A percentile compares a stretch with the other conserved stretches of the same genome.
phyloP scores from a whole-genome alignment of 352 stramenopile species.

The Phytophthora vignae region DNA sequence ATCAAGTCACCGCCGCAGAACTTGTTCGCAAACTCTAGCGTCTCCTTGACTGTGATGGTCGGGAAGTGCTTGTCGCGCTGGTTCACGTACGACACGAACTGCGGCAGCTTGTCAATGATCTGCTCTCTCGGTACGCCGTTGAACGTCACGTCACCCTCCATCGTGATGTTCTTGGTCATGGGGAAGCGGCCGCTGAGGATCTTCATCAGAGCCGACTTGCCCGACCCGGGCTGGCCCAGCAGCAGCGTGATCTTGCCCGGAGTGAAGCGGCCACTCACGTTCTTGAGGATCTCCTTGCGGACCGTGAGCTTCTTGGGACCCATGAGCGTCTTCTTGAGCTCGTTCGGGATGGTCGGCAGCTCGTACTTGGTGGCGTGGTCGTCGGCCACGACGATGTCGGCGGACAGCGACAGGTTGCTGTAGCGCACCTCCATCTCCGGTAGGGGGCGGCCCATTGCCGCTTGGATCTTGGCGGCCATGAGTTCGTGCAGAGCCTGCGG shows the following conservation, averaged over 20 bases:
- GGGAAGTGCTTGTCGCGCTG: conserved; percentile 24
- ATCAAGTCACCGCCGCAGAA: conserved; percentile 42
- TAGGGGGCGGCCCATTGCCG: conserved; percentile 28
- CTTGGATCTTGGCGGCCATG: conserved; percentile 28
- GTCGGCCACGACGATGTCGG: conserved; percentile 22
- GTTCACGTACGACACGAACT: conserved; percentile 25
- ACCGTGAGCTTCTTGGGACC: conserved; percentile 32
- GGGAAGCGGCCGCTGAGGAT: conserved; percentile 44
- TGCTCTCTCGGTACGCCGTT: conserved; percentile 29
- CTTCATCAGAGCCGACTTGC: conserved; percentile 38
- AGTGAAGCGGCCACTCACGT: conserved; percentile 39
- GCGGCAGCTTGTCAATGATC: conserved; percentile 28
- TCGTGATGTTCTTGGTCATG: conserved; percentile 37
- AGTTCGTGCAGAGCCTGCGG: conserved; percentile 35
- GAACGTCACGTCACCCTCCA: conserved; percentile 40
- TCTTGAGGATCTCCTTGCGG: conserved; percentile 43
- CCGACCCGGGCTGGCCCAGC: conserved; percentile 16
- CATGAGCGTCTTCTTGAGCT: conserved; percentile 41
- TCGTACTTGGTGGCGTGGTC: conserved; percentile 28
- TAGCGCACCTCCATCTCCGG: conserved; percentile 28
- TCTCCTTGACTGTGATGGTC: conserved; percentile 19
- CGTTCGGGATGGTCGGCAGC: conserved; percentile 21
- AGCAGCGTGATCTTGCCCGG: conserved; percentile 22
- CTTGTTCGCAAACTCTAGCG: conserved; percentile 32
- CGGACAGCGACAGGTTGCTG: conserved; percentile 20